These are phyloP conservation scores for Aspergillus japonicus DNA, from an alignment of 2,329 filamentous ascomycete species.

Conservation along the genomic window DNA sequence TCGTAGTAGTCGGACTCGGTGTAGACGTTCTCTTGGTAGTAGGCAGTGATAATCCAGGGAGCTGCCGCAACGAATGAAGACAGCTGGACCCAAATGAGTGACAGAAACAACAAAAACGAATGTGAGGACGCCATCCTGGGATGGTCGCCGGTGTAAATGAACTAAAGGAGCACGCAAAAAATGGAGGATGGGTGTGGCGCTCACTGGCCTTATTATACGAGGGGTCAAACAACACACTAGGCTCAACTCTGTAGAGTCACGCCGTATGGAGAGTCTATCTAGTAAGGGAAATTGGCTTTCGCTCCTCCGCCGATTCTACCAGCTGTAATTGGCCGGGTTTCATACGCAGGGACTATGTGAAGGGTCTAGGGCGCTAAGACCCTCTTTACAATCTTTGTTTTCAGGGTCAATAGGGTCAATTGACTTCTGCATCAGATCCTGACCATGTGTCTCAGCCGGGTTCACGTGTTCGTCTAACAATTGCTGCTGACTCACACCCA, in stretches of 20 bases:
- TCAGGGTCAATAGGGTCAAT: neutral
- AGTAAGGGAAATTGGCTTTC: neutral
- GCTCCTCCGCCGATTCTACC: neutral
- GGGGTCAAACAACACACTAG: neutral
- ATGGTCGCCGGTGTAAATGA: neutral
- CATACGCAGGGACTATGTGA: neutral
- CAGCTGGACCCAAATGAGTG: slow-evolving; percentile 19
- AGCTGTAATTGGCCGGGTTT: slow-evolving; percentile 1
- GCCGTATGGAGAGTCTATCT: neutral
- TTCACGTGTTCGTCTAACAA: neutral
- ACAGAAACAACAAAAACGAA: slow-evolving; percentile 25
- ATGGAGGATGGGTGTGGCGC: neutral
- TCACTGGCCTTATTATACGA: neutral
- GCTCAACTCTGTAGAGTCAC: neutral
- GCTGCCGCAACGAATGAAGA: slow-evolving; percentile 22
- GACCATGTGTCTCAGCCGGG: neutral
- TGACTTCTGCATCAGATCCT: no score
- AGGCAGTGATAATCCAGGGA: slow-evolving; percentile 33
- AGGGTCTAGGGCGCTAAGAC: neutral
- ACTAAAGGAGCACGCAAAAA: neutral
- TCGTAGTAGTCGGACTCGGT: slow-evolving; percentile 14
- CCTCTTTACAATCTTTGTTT: neutral
- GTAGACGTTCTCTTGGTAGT: slow-evolving; percentile 21
- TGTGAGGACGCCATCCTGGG: slow-evolving; percentile 22
- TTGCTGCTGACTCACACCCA: neutral